Base-by-base conservation (phyloP, 2,329 filamentous ascomycete genomes). In the Verruconis gallopava region DNA sequence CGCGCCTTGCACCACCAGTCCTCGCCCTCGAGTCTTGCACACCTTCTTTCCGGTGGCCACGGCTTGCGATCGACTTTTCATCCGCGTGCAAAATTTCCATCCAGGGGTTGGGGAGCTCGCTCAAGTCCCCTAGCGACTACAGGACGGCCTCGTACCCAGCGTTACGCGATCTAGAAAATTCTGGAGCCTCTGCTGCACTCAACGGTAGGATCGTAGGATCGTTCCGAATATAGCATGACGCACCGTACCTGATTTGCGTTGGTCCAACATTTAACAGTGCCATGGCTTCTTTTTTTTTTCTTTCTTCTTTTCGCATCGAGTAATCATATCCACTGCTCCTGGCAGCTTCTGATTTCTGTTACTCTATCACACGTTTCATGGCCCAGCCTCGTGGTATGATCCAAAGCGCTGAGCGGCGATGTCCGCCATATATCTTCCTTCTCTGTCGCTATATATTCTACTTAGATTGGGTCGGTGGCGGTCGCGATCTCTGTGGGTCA, bases 271-370 rank as follows among this genome's bases (percentile, higher is more conserved):
- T n/a, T 30, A n/a, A 30, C 6, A 30, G 6, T 30, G 6, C n/a
- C 25, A 30, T n/a, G 25, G n/a, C n/a, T n/a, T n/a, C 25, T 9
- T 9, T n/a, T 30, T 9, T 30, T 9, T n/a, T 9, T 9, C 25
- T 9, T 9, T 9, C 25, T 9, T 9, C 25, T 9, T 30, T 9
- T n/a, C 25, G 18, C 15, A 40, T 42, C 32, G 40, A 42, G 40
- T 37, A 42, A 42, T 36, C 34, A 33, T 30, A 35, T 42, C 30
- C 40, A 35, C 40, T 33, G 5, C 19, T 15, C 36, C 9, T 18
- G n/a, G 9, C n/a, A 25, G 9, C 9, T 20, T 22, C 22, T 25
- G 19, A 20, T 42, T 42, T 42, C 40, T 42, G 18, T 42, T 42
- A 42, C 40, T 42, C 40, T 2, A 42, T 33, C 25, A 30, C 38